These are phyloP conservation scores for Piloderma croceum DNA, from an alignment of 768 basidiomycete genomes.

Conservation along the genomic window DNA sequence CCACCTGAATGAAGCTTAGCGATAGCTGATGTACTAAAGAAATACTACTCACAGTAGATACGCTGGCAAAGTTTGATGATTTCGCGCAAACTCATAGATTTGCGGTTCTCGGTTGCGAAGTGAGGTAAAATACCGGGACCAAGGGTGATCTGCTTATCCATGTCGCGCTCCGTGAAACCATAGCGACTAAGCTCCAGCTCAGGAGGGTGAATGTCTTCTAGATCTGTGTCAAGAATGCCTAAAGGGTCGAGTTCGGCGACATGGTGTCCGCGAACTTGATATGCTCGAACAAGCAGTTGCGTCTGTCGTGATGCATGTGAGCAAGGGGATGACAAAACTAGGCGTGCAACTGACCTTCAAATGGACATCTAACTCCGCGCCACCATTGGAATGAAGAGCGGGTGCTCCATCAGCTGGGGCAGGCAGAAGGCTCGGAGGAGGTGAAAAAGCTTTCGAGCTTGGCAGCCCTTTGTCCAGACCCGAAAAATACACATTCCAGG, in stretches of 20 bases:
- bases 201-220: constrained; percentile 70
- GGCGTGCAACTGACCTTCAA: constrained; percentile 62
- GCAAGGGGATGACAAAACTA: constrained; percentile 3
- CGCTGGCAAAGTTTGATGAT: constrained; percentile 87
- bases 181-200: constrained; percentile 93
- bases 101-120: constrained; percentile 81
- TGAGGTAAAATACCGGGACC: constrained; percentile 96
- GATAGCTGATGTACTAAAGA: neutral
- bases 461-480: constrained; percentile 86
- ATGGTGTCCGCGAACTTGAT: constrained; percentile 98
- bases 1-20: constrained; percentile 49
- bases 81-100: constrained; percentile 84
- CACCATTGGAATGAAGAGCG: constrained; percentile 53
- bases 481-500: constrained; percentile 92
- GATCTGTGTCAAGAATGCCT: constrained; percentile 86
- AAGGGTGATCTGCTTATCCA: constrained; percentile 90
- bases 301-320: constrained; percentile 45
- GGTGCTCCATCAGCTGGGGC: constrained; percentile 77
- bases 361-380: constrained; percentile 86
- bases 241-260: constrained; percentile 94
- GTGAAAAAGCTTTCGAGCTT: constrained; percentile 76
- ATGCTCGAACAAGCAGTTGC: constrained; percentile 95
- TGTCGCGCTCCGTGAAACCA: constrained; percentile 90
- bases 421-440: constrained; percentile 71
- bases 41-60: constrained; percentile 77